These are phyloP conservation scores for Nakazawaea anatomiae DNA, from an alignment of 805 yeast species.

Conservation along the genomic window DNA sequence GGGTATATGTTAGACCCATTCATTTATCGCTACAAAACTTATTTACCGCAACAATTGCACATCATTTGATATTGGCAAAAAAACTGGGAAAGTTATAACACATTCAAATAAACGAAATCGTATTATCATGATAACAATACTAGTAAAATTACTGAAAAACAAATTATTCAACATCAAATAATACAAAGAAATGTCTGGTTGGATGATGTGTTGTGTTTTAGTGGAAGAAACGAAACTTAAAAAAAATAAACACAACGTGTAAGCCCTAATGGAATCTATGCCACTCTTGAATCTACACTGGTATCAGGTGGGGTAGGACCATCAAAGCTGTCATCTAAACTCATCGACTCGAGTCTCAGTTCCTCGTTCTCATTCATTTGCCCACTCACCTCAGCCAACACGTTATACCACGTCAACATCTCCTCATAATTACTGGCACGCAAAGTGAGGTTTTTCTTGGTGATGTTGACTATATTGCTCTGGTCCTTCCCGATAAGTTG, in stretches of 20 bases:
- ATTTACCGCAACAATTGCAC: too few relatives aligned
- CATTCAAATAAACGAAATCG: too few relatives aligned
- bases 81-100: too few relatives aligned
- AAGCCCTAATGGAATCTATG: neutral
- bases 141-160: too few relatives aligned
- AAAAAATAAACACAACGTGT: neutral
- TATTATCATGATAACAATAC: too few relatives aligned
- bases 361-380: constrained; percentile 15
- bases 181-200: too few relatives aligned
- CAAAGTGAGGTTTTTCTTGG: constrained; percentile 28
- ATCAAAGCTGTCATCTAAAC: constrained; percentile 9
- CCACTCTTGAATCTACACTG: constrained; percentile 3
- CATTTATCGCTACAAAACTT: too few relatives aligned
- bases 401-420: constrained; percentile 39
- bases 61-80: too few relatives aligned
- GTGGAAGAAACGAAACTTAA: neutral
- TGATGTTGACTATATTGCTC: constrained; percentile 19
- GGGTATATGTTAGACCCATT: too few relatives aligned
- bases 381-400: constrained; percentile 24
- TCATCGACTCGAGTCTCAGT: constrained; percentile 8
- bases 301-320: constrained; percentile 3
- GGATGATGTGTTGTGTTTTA: too few relatives aligned
- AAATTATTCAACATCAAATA: too few relatives aligned
- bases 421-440: constrained; percentile 40
- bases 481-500: constrained; percentile 38